phyloP scores from a whole-genome alignment of 768 basidiomycete species.

The Baorangia bicolor region DNA sequence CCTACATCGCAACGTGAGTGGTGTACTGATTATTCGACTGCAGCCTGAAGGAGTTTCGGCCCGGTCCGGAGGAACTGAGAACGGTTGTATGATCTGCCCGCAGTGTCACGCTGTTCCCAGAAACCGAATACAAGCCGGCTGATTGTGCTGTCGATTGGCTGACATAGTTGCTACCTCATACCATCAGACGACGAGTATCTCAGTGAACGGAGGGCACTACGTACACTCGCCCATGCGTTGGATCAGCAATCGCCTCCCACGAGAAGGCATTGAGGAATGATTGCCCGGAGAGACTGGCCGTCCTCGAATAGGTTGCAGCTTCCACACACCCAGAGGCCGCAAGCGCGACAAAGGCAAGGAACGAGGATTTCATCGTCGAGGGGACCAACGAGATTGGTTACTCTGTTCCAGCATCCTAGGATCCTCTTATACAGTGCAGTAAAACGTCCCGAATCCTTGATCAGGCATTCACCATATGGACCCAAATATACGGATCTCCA shows the following conservation, averaged over 20 bases:
- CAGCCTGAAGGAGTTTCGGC: too few relatives aligned
- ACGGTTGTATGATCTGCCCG: constrained; percentile 33
- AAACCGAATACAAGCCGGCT: constrained; percentile 57
- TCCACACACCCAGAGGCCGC: constrained; percentile 11
- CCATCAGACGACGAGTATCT: not conserved
- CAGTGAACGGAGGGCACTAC: not conserved
- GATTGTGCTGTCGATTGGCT: constrained; percentile 45
- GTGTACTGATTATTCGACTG: too few relatives aligned
- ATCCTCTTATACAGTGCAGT: constrained; percentile 10
- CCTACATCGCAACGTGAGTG: too few relatives aligned
- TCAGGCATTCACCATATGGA: not conserved
- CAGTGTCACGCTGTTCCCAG: constrained; percentile 37
- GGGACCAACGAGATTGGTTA: not conserved
- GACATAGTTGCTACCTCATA: constrained; percentile 41
- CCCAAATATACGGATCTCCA: not conserved
- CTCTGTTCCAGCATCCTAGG: not conserved
- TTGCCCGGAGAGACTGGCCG: too few relatives aligned
- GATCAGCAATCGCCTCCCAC: constrained; percentile 32
- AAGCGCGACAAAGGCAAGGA: constrained; percentile 3
- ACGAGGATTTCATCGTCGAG: constrained; percentile 1
- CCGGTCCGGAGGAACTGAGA: constrained; percentile 29
- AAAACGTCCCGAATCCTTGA: not conserved
- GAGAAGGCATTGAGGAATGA: constrained; percentile 42
- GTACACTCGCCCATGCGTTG: constrained; percentile 35
- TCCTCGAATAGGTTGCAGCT: constrained; percentile 45